phyloP scores from a whole-genome alignment of 768 basidiomycete species.

The Auricularia sp. region DNA sequence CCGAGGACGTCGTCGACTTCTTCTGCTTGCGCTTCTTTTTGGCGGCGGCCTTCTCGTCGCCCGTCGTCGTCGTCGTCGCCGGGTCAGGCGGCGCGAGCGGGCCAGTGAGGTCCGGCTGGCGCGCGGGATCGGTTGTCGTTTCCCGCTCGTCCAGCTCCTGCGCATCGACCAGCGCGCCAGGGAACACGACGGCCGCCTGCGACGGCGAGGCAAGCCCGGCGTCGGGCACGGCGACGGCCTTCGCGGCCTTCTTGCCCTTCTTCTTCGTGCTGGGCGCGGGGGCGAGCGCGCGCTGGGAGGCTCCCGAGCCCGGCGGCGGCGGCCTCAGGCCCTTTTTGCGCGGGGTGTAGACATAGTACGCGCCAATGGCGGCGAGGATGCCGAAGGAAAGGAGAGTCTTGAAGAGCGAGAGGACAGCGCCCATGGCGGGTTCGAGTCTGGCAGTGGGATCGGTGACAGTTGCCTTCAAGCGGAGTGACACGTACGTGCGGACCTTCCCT shows the following conservation, averaged over 20 bases:
- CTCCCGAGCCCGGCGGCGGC: not conserved
- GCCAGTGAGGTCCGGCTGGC: not conserved
- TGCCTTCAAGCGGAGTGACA: not conserved
- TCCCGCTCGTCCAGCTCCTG: constrained; percentile 1
- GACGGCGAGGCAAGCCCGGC: not conserved
- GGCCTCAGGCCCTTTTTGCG: not conserved
- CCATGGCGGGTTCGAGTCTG: not conserved
- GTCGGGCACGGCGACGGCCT: not conserved
- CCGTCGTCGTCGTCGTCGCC: not conserved
- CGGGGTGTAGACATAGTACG: constrained; percentile 3
- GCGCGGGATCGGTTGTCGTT: not conserved
- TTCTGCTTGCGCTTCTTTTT: constrained; percentile 2
- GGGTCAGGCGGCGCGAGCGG: not conserved
- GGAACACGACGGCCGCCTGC: not conserved
- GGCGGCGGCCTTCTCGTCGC: not conserved
- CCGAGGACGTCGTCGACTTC: not conserved
- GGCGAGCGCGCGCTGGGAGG: not conserved
- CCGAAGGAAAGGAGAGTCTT: not conserved
- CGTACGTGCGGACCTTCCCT: not conserved
- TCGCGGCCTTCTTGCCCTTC: not conserved
- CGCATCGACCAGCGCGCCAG: not conserved
- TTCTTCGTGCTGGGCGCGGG: not conserved
- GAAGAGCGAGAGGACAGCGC: not conserved
- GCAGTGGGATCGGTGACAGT: not conserved
- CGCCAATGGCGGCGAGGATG: not conserved